Evolutionary conservation across 495 filamentous ascomycete genomes (phyloP).

Genomic region (Penicillium roqueforti): DNA sequence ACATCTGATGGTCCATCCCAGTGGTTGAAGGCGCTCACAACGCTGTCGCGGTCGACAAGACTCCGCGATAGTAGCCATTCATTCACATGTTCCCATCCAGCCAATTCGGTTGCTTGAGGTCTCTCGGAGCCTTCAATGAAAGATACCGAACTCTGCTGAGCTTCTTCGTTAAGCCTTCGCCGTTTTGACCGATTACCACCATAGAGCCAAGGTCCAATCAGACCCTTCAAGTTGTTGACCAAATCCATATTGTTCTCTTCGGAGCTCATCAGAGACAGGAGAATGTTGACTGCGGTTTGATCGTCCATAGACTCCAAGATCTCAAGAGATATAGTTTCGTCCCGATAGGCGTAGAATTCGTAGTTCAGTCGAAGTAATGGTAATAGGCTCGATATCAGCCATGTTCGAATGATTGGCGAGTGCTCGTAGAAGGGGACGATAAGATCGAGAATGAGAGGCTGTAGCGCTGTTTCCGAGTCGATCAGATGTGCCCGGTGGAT

Average conservation of each 20-base stretch:
- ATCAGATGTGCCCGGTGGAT: slow-evolving; percentile 71
- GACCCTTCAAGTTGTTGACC: slow-evolving; percentile 66
- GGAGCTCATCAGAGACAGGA: slow-evolving; percentile 61
- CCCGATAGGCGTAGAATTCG: slow-evolving; percentile 70
- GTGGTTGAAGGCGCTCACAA: slow-evolving; percentile 58
- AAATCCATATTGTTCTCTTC: slow-evolving; percentile 43
- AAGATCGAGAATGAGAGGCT: slow-evolving; percentile 67
- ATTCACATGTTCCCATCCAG: slow-evolving; percentile 75
- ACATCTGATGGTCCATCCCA: slow-evolving; percentile 82
- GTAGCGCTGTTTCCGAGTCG: slow-evolving; percentile 72
- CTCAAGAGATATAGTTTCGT: slow-evolving; percentile 55
- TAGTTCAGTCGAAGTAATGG: slow-evolving; percentile 77
- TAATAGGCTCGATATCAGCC: slow-evolving; percentile 74
- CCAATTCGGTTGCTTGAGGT: slow-evolving; percentile 17
- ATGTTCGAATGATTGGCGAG: slow-evolving; percentile 60
- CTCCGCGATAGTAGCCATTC: slow-evolving; percentile 73
- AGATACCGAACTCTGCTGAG: slow-evolving; percentile 29
- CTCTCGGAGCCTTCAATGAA: slow-evolving; percentile 22
- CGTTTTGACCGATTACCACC: slow-evolving; percentile 61
- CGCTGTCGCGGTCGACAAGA: slow-evolving; percentile 42
- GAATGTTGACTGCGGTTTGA: slow-evolving; percentile 57
- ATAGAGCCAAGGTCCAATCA: slow-evolving; percentile 81
- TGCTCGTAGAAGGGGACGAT: slow-evolving; percentile 70
- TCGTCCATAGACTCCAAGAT: slow-evolving; percentile 53
- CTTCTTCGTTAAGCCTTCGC: slow-evolving; percentile 44